These are phyloP conservation scores for Plasmodium gonderi DNA, from an alignment of 169 alveolate species.

Conservation along the genomic window DNA sequence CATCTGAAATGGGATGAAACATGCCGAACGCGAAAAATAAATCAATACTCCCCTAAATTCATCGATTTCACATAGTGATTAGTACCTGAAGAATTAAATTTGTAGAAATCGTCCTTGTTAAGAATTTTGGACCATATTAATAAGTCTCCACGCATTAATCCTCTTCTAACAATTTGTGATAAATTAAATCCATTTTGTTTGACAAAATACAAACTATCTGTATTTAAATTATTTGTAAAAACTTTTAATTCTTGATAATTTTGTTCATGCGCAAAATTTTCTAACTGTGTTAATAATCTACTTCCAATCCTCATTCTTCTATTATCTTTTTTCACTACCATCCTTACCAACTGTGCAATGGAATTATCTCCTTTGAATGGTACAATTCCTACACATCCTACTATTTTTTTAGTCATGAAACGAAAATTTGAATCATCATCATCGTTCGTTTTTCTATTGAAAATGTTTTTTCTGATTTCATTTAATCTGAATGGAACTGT, in stretches of 20 bases:
- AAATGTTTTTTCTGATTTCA: conserved; percentile 36
- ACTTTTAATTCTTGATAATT: conserved; percentile 90
- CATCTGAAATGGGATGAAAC: not conserved
- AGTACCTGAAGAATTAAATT: conserved; percentile 72
- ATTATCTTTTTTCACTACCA: conserved; percentile 88
- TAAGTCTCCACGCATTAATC: conserved; percentile 91
- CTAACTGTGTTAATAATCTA: conserved; percentile 88
- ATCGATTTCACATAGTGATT: conserved; percentile 8
- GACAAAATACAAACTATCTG: conserved; percentile 88
- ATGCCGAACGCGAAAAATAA: not conserved
- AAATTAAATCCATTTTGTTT: conserved; percentile 89
- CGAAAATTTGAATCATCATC: conserved; percentile 47
- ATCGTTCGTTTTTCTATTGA: conserved; percentile 4
- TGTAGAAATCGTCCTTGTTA: conserved; percentile 78
- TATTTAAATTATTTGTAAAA: conserved; percentile 89
- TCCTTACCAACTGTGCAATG: conserved; percentile 89
- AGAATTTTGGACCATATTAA: conserved; percentile 88
- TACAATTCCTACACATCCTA: conserved; percentile 90
- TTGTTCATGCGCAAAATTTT: conserved; percentile 86
- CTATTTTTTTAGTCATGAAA: conserved; percentile 75
- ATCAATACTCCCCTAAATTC: conserved; percentile 52
- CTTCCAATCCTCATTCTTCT: conserved; percentile 91
- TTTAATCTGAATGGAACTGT: conserved; percentile 28
- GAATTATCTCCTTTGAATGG: conserved; percentile 86
- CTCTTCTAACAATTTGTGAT: conserved; percentile 89